A percentile compares a stretch with the other conserved stretches of the same genome.
phyloP scores from a whole-genome alignment of 805 yeast species.

The Teunomyces cretensis region DNA sequence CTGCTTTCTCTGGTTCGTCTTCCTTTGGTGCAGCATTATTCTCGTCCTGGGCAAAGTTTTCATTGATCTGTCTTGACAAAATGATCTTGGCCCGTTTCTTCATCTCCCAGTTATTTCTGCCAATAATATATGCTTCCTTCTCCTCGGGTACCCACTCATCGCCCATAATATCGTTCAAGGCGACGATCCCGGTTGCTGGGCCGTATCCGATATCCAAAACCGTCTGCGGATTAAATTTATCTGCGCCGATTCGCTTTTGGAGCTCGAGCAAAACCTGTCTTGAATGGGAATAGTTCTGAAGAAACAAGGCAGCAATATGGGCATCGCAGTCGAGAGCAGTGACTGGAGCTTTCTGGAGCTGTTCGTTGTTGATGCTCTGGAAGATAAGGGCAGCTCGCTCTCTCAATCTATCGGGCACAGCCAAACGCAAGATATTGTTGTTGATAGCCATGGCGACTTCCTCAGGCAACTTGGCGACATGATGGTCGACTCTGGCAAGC shows the following conservation, averaged over 20 bases:
- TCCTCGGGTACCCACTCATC: slow-evolving; percentile 55
- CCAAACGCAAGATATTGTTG: slow-evolving; percentile 58
- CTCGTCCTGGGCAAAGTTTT: slow-evolving; percentile 18
- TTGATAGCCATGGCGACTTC: slow-evolving; percentile 57
- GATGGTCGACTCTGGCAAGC: slow-evolving; percentile 52
- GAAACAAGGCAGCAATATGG: slow-evolving; percentile 73
- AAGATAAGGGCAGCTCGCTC: slow-evolving; percentile 59
- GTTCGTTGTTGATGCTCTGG: slow-evolving; percentile 49
- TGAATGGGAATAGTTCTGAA: slow-evolving; percentile 76
- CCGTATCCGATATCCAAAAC: slow-evolving; percentile 85
- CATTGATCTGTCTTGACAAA: slow-evolving; percentile 67
- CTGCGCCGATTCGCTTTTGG: slow-evolving; percentile 49
- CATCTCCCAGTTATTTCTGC: slow-evolving; percentile 62
- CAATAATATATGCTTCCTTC: slow-evolving; percentile 73
- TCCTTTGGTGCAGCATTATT: slow-evolving; percentile 16
- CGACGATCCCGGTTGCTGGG: slow-evolving; percentile 90
- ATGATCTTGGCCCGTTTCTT: slow-evolving; percentile 74
- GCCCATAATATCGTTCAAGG: slow-evolving; percentile 80
- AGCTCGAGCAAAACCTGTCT: slow-evolving; percentile 68
- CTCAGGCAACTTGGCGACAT: slow-evolving; percentile 55
- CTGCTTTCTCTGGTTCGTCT: slow-evolving; percentile 16
- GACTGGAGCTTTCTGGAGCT: slow-evolving; percentile 51
- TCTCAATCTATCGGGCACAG: slow-evolving; percentile 63
- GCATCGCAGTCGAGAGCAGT: slow-evolving; percentile 64
- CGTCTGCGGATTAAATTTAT: slow-evolving; percentile 58